Conservation (phyloP, 805 yeast species). For the Candida ortonii region DNA sequence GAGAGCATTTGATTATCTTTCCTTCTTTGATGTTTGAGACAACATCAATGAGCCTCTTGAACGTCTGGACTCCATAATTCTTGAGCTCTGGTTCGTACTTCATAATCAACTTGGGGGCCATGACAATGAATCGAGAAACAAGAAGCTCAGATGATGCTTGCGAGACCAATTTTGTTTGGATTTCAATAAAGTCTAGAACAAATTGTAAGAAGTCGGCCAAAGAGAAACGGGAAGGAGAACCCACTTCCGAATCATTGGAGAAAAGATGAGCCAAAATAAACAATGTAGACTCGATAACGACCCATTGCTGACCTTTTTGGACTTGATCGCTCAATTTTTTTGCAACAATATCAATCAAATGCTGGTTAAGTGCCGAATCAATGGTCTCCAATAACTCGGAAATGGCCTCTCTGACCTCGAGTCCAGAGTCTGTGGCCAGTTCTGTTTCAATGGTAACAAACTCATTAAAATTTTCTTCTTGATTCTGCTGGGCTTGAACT, state of each 20-base stretch:
- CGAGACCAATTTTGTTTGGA: conserved; percentile 18
- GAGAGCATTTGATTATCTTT: conserved; percentile 26
- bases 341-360: conserved; percentile 23
- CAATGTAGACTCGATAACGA: conserved; percentile 39
- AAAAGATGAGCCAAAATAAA: conserved; percentile 42
- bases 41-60: conserved; percentile 24
- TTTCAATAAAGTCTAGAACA: conserved; percentile 13
- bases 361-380: conserved; percentile 38
- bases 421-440: conserved; percentile 44
- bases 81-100: conserved; percentile 40
- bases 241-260: conserved; percentile 35
- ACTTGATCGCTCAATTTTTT: conserved; percentile 13
- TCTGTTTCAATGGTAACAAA: conserved; percentile 78
- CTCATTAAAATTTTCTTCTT: conserved; percentile 59
- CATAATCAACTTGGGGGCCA: conserved; percentile 56
- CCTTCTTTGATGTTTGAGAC: conserved; percentile 23
- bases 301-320: conserved; percentile 25
- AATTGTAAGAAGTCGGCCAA: conserved; percentile 24
- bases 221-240: conserved; percentile 20
- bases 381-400: conserved; percentile 55
- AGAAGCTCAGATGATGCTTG: conserved; percentile 37
- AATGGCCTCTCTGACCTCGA: conserved; percentile 57
- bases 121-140: conserved; percentile 45
- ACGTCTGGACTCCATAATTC: conserved; percentile 24
- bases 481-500: conserved; percentile 41